These are phyloP conservation scores for Microstroma glucosiphilum DNA, from an alignment of 1,284 basidiomycete genomes.

Conservation along the genomic window DNA sequence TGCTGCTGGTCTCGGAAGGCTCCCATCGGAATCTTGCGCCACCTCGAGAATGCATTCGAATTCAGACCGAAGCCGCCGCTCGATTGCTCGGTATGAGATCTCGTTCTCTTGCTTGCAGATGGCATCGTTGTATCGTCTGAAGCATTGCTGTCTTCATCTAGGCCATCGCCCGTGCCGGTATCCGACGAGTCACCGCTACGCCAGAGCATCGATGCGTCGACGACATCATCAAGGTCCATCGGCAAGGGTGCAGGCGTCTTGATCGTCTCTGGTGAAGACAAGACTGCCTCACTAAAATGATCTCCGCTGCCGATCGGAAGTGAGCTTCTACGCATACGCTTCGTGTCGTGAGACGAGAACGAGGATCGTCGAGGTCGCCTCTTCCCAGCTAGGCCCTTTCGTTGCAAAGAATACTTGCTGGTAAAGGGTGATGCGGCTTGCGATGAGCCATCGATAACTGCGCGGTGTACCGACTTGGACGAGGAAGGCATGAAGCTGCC, in stretches of 20 bases:
- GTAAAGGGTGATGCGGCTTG: constrained; percentile 47
- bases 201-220: constrained; percentile 40
- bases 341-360: constrained; percentile 10
- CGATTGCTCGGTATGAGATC: not conserved
- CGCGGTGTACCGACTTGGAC: constrained; percentile 36
- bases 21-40: constrained; percentile 47
- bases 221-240: constrained; percentile 47
- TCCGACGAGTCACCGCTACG: constrained; percentile 12
- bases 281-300: constrained; percentile 26
- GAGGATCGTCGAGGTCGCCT: constrained; percentile 7
- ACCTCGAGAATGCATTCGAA: constrained; percentile 41
- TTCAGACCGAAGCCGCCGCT: constrained; percentile 20
- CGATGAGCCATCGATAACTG: constrained; percentile 46
- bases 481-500: constrained; percentile 31
- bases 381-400: constrained; percentile 26
- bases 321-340: constrained; percentile 33
- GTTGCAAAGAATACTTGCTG: constrained; percentile 28
- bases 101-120: not conserved
- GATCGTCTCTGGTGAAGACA: constrained; percentile 30
- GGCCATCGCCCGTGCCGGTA: not conserved
- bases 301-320: constrained; percentile 21
- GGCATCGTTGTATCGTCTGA: not conserved
- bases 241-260: constrained; percentile 11
- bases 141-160: constrained; percentile 4
- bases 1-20: constrained; percentile 44